Percentiles rank a stretch among this genome's conserved stretches.
phyloP scores from a whole-genome alignment of 805 yeast genomes.

The Saccharomycopsis sp. region DNA sequence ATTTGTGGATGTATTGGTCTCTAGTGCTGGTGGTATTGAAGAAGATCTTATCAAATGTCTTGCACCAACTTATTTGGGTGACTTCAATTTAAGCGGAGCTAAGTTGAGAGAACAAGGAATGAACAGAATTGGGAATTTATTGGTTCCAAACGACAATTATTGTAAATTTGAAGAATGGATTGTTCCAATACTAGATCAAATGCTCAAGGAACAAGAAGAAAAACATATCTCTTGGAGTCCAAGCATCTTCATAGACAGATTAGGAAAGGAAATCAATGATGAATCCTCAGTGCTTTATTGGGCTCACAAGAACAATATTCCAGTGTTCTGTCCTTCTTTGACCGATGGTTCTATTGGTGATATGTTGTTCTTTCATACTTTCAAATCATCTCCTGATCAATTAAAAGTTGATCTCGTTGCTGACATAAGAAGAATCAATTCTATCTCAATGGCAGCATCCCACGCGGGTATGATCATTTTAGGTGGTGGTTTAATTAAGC shows the following conservation, averaged over 20 bases:
- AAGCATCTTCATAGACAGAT: conserved; percentile 80
- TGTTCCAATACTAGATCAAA: conserved; percentile 82
- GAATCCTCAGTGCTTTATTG: conserved; percentile 92
- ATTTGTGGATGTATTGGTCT: conserved; percentile 89
- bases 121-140: conserved; percentile 94
- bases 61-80: conserved; percentile 95
- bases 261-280: conserved; percentile 93
- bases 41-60: conserved; percentile 95
- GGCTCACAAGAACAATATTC: conserved; percentile 96
- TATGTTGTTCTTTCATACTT: conserved; percentile 97
- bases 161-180: conserved; percentile 99
- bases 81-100: conserved; percentile 74
- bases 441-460: conserved; percentile 91
- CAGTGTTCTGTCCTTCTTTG: conserved; percentile 93
- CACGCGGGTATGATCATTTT: conserved; percentile 92
- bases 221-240: conserved; percentile 79
- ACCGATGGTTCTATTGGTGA: conserved; percentile 99
- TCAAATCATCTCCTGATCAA: conserved; percentile 86
- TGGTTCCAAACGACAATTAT: conserved; percentile 97
- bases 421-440: conserved; percentile 86
- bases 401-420: conserved; percentile 87
- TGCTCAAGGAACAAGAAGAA: conserved; percentile 82
- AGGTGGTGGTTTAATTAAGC: conserved; percentile 96
- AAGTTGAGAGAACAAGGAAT: conserved; percentile 87
- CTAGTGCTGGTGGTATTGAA: conserved; percentile 98